Conservation (phyloP, 352 stramenopile genomes). For the Phytophthora nicotianae region DNA sequence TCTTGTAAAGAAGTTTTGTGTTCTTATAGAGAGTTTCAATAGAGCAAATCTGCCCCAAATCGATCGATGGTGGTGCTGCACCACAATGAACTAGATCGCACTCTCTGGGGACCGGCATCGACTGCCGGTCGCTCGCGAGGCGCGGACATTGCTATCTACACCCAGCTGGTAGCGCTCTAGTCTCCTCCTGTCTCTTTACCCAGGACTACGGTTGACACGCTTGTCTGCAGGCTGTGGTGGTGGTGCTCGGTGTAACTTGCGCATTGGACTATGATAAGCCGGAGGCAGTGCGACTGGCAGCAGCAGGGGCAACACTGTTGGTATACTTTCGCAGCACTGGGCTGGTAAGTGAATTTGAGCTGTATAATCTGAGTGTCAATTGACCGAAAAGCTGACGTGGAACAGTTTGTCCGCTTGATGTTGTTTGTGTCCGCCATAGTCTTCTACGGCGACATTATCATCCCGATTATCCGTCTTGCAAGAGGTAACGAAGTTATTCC, state of each 20-base stretch:
- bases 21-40: slow-evolving; percentile 7
- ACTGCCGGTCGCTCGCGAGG: slow-evolving; percentile 47
- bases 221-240: slow-evolving; percentile 40
- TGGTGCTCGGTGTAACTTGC: slow-evolving; percentile 34
- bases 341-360: slow-evolving; percentile 37
- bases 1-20: slow-evolving; percentile 17
- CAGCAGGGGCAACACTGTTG: slow-evolving; percentile 32
- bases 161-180: slow-evolving; percentile 45
- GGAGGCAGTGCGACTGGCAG: slow-evolving; percentile 46
- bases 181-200: neutral
- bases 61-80: slow-evolving; percentile 67
- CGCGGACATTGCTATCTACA: slow-evolving; percentile 49
- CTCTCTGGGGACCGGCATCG: slow-evolving; percentile 58
- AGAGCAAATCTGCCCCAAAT: neutral
- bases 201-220: neutral
- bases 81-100: slow-evolving; percentile 63
- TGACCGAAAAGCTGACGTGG: slow-evolving; percentile 4
- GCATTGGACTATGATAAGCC: slow-evolving; percentile 64
- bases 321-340: slow-evolving; percentile 71
- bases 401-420: slow-evolving; percentile 64
- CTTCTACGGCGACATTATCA: slow-evolving; percentile 64
- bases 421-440: slow-evolving; percentile 58
- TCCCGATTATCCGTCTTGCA: slow-evolving; percentile 39
- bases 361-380: neutral
- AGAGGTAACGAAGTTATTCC: slow-evolving; percentile 6